Percentiles rank a stretch among this genome's conserved stretches.
phyloP scores from a whole-genome alignment of 352 stramenopile species.

The Hyaloperonospora brassicae region DNA sequence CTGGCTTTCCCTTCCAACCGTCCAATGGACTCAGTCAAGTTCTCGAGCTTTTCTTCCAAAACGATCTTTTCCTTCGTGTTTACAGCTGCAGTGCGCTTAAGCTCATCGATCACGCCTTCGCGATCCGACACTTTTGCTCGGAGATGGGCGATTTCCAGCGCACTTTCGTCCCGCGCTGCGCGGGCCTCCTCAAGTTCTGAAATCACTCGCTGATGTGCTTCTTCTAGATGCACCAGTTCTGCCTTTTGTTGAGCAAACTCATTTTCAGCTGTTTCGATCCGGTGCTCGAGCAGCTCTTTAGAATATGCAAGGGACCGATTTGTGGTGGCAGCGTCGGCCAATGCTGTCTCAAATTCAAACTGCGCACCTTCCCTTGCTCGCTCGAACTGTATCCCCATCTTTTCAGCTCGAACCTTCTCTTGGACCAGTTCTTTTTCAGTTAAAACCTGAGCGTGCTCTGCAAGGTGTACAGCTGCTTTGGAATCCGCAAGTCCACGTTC shows the following conservation, averaged over 20 bases:
- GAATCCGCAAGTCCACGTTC: conserved; percentile 28
- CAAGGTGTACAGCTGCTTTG: conserved; percentile 13
- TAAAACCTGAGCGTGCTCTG: conserved; percentile 21
- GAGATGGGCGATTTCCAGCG: conserved; percentile 6
- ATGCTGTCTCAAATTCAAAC: conserved; percentile 29
- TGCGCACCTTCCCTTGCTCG: conserved; percentile 18
- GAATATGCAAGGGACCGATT: conserved; percentile 22
- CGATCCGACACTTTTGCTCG: conserved; percentile 14
- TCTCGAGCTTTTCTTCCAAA: conserved; percentile 21
- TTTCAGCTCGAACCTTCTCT: conserved; percentile 27
- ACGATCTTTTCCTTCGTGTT: conserved; percentile 11
- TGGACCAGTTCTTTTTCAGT: conserved; percentile 20
- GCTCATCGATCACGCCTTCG: conserved; percentile 13
- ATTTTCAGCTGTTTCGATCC: conserved; percentile 15
- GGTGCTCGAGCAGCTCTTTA: conserved; percentile 15
- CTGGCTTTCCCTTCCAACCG: conserved; percentile 17
- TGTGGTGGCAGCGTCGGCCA: conserved; percentile 27
- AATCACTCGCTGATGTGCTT: conserved; percentile 10
- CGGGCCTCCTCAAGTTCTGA: conserved; percentile 11
- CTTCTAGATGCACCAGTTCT: conserved; percentile 17
- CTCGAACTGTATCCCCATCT: conserved; percentile 20
- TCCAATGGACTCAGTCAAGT: conserved; percentile 10
- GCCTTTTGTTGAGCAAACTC: conserved; percentile 15
- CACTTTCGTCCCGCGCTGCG: conserved; percentile 16
- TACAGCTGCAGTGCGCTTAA: conserved; percentile 11